These are phyloP conservation scores for Crotalaria pallida DNA, from an alignment of 306 rosid species.

Conservation along the genomic window DNA sequence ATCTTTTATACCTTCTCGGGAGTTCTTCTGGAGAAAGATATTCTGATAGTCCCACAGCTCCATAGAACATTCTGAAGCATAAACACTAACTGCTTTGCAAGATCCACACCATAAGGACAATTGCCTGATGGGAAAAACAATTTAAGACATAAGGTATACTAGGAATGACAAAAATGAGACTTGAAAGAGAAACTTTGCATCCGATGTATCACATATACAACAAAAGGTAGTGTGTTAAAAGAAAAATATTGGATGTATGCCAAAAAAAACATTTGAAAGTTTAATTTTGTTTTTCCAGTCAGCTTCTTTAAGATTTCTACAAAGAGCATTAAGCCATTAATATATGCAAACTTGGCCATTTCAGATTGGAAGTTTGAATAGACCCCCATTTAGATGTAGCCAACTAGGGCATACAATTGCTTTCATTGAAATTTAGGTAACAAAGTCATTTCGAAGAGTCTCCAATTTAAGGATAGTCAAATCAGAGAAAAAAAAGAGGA, in stretches of 20 bases:
- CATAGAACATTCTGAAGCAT: constrained; percentile 74
- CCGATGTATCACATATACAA: neutral
- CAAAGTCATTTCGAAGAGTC: neutral
- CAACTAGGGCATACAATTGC: neutral
- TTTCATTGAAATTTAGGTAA: neutral
- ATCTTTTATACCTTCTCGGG: constrained; percentile 60
- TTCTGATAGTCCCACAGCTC: constrained; percentile 83
- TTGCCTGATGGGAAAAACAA: constrained; percentile 39
- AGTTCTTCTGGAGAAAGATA: constrained; percentile 86
- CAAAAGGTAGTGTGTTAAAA: neutral
- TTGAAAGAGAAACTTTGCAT: constrained; percentile 15
- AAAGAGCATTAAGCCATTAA: neutral
- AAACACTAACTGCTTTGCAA: constrained; percentile 51
- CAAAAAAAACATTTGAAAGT: neutral
- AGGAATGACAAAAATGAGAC: neutral
- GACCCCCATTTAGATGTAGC: neutral
- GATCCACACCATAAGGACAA: constrained; percentile 66
- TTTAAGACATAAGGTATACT: neutral
- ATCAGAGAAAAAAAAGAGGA: neutral
- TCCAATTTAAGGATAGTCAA: neutral
- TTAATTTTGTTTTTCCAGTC: neutral
- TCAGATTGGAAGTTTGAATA: neutral
- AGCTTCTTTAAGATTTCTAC: neutral
- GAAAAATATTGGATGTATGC: neutral
- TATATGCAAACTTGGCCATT: constrained; percentile 9